Conservation (phyloP, 441 rosid genomes). For the Syzygium syzygioides region DNA sequence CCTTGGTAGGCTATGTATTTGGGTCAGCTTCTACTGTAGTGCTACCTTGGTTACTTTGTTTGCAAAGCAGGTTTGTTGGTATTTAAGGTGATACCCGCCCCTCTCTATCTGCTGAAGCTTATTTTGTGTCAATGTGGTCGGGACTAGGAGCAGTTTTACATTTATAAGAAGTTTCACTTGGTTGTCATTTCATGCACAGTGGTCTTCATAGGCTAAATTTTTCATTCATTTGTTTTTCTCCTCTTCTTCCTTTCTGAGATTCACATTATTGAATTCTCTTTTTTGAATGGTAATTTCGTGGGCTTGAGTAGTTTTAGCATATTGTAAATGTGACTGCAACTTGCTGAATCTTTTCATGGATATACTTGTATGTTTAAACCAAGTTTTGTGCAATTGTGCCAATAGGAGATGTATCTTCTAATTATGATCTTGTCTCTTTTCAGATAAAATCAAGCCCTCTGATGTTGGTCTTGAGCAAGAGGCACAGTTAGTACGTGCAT, state of each 20-base stretch:
- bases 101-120: background rate
- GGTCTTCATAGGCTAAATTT: background rate
- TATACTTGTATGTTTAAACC: background rate
- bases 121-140: background rate
- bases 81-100: background rate
- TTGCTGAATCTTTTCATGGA: background rate
- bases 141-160: background rate
- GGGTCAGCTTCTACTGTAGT: background rate
- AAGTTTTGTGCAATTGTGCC: background rate
- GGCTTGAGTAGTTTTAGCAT: background rate
- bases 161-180: background rate
- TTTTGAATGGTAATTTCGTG: background rate
- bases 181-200: background rate
- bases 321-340: background rate
- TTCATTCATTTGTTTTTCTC: background rate
- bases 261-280: background rate
- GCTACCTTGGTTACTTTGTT: background rate
- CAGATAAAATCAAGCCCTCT: conserved; percentile 96
- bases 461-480: conserved; percentile 98
- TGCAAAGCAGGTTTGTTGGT: background rate
- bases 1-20: background rate
- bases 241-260: background rate
- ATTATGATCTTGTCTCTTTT: conserved; percentile 1
- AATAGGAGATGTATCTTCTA: background rate
- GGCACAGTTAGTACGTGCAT: conserved; percentile 69